Percentiles rank a stretch among this genome's conserved stretches.
phyloP scores from a whole-genome alignment of 2,329 filamentous ascomycete species.

The Mycosphaerella sp. region DNA sequence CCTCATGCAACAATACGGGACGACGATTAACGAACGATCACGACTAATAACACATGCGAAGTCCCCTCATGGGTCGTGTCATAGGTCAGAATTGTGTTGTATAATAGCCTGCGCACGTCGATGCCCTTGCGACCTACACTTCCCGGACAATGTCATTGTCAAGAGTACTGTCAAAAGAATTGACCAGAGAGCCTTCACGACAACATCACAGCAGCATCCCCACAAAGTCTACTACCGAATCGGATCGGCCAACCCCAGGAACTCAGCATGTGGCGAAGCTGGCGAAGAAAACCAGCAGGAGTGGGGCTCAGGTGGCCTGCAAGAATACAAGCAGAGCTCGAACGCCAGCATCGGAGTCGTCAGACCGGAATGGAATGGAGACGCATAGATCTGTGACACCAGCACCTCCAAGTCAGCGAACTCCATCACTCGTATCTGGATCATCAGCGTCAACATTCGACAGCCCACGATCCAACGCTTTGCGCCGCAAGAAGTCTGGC shows the following conservation, averaged over 20 bases:
- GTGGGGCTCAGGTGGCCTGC: constrained; percentile 12
- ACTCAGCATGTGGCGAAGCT: constrained; percentile 25
- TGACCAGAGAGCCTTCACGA: background rate
- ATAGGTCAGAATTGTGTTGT: background rate
- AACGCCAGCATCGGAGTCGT: constrained; percentile 12
- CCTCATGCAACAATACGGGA: background rate
- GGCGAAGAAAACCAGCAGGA: constrained; percentile 24
- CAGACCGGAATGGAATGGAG: constrained; percentile 8
- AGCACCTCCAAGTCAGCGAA: constrained; percentile 31
- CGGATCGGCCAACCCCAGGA: constrained; percentile 15
- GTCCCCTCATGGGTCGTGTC: background rate
- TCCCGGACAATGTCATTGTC: background rate
- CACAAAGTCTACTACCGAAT: constrained; percentile 12
- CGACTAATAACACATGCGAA: background rate
- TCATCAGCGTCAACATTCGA: constrained; percentile 44
- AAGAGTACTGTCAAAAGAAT: background rate
- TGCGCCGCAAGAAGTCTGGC: constrained; percentile 40
- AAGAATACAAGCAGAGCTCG: constrained; percentile 16
- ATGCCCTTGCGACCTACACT: background rate
- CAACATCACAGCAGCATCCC: constrained; percentile 23
- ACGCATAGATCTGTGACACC: constrained; percentile 11
- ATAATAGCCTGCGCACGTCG: background rate
- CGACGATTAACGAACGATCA: background rate
- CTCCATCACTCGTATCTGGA: constrained; percentile 45
- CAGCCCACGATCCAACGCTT: constrained; percentile 40